Evolutionary conservation across 176 grass and related monocot genomes (phyloP).

Genomic region (Phoenix dactylifera): DNA sequence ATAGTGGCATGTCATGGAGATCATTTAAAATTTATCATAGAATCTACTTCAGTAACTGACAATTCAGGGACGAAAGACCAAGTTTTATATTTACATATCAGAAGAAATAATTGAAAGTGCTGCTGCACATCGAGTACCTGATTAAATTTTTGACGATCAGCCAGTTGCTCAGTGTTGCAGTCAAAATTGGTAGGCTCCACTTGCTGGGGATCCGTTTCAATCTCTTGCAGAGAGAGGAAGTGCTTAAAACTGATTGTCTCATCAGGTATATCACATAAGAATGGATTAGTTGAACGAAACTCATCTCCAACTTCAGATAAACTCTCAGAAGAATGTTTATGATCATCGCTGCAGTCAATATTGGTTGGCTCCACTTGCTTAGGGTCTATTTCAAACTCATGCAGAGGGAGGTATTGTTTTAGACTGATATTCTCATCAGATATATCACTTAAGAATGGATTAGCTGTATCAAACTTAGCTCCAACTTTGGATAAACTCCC

Average conservation of each 20-base stretch:
- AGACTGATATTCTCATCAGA: constrained; percentile 17
- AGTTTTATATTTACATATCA: no score
- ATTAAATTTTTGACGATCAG: constrained; percentile 23
- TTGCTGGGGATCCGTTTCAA: constrained; percentile 19
- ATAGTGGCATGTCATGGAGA: no score
- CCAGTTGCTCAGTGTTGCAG: neutral
- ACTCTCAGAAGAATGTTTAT: constrained; percentile 18
- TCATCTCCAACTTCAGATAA: constrained; percentile 17
- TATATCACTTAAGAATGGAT: neutral
- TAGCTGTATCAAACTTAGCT: constrained; percentile 7
- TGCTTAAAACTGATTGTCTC: constrained; percentile 20
- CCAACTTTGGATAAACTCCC: constrained; percentile 15
- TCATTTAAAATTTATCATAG: no score
- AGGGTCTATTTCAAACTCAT: constrained; percentile 18
- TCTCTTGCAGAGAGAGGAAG: constrained; percentile 15
- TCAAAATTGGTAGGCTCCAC: constrained; percentile 11
- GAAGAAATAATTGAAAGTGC: no score
- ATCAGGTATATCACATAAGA: neutral
- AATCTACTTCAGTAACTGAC: no score
- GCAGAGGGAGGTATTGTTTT: constrained; percentile 3
- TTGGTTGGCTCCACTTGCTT: neutral
- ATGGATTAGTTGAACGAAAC: neutral
- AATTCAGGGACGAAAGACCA: no score
- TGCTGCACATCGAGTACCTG: no score
- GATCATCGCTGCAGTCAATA: constrained; percentile 8